Percentiles rank a stretch among this genome's conserved stretches.
Conservation (phyloP, 352 stramenopile genomes). For the Phytophthora gonapodyides region DNA sequence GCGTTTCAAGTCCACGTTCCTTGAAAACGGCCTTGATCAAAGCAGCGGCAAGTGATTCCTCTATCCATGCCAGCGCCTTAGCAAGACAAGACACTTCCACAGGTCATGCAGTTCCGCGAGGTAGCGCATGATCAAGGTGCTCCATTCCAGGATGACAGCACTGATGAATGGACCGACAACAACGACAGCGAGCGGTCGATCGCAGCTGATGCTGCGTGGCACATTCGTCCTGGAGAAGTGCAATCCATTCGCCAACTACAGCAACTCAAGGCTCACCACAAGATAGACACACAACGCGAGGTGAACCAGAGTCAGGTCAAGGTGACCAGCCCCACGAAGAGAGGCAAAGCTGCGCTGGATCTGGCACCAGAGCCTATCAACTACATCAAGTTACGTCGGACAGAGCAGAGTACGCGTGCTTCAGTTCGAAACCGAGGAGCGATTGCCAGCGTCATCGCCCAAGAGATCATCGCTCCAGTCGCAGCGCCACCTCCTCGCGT, state of each 20-base stretch:
- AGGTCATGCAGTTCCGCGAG: conserved; percentile 28
- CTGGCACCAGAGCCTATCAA: conserved; percentile 54
- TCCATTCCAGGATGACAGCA: conserved; percentile 1
- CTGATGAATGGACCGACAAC: conserved; percentile 13
- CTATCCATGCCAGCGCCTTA: conserved; percentile 22
- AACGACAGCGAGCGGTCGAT: neutral
- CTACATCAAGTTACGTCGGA: conserved; percentile 69
- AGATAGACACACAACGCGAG: conserved; percentile 1
- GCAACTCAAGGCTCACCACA: conserved; percentile 22
- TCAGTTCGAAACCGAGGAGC: conserved; percentile 51
- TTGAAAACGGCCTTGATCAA: conserved; percentile 11
- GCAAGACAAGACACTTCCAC: conserved; percentile 1
- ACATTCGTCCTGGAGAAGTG: conserved; percentile 32
- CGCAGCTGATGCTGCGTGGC: conserved; percentile 10
- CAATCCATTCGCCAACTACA: conserved; percentile 31
- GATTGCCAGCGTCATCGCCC: conserved; percentile 38
- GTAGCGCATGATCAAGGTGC: conserved; percentile 6
- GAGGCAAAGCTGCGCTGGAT: conserved; percentile 9
- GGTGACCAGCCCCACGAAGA: conserved; percentile 14
- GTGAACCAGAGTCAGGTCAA: conserved; percentile 20
- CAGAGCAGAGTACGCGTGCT: conserved; percentile 54
- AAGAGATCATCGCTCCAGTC: conserved; percentile 57
- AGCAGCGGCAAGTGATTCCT: conserved; percentile 4
- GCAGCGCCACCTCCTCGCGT: conserved; percentile 11
- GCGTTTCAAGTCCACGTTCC: conserved; percentile 24